A percentile compares a stretch with the other conserved stretches of the same genome.
Conservation (phyloP, 140 eudicot species). For the Anethum foeniculum region DNA sequence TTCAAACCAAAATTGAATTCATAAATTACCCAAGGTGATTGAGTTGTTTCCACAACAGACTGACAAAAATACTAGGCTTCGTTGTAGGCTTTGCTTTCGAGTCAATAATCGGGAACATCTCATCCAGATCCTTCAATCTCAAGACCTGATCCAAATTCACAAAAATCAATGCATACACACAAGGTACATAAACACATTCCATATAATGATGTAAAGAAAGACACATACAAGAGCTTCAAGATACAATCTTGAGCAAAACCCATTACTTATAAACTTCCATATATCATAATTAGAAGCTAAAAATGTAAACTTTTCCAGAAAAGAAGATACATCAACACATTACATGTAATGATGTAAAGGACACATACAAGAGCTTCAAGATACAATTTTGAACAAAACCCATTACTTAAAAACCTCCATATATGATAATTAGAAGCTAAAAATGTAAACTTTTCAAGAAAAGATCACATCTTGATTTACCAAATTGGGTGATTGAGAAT, state of each 20-base stretch:
- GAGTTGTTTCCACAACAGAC: conserved; percentile 86
- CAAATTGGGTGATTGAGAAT: too few relatives aligned
- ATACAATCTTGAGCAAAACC: neutral
- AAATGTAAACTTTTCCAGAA: neutral
- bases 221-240: neutral
- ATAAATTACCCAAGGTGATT: conserved; percentile 79
- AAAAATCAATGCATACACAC: neutral
- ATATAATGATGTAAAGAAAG: too few relatives aligned
- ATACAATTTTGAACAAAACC: neutral
- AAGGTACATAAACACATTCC: neutral
- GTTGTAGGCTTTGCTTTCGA: conserved; percentile 67
- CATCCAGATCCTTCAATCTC: conserved; percentile 63
- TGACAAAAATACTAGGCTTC: conserved; percentile 61
- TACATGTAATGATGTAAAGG: neutral
- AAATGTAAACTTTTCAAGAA: neutral
- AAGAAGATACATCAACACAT: neutral
- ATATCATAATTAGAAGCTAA: neutral
- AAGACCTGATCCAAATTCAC: conserved; percentile 37
- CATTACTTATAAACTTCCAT: neutral
- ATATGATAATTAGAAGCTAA: neutral
- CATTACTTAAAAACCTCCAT: neutral
- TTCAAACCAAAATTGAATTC: neutral
- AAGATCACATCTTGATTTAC: too few relatives aligned
- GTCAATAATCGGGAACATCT: conserved; percentile 66
- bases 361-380: neutral